These are phyloP conservation scores for Saccharomycopsis crataegensis DNA, from an alignment of 1,139 yeast genomes.

Conservation along the genomic window DNA sequence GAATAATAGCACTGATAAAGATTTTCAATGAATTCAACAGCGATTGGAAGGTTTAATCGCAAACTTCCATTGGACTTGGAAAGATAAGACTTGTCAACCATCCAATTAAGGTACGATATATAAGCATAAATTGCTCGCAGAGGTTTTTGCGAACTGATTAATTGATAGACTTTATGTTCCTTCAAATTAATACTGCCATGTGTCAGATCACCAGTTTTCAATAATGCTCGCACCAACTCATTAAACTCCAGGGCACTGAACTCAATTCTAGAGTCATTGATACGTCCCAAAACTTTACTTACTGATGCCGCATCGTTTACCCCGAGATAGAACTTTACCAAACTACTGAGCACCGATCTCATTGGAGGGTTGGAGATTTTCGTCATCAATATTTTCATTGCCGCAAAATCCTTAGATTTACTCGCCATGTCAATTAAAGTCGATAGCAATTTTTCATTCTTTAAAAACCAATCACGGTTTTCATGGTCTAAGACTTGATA, in stretches of 20 bases:
- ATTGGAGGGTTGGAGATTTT: background rate
- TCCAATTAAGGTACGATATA: constrained; percentile 5
- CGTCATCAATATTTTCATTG: constrained; percentile 5
- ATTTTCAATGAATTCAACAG: constrained; percentile 3
- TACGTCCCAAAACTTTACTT: constrained; percentile 1
- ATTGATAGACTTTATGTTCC: constrained; percentile 1
- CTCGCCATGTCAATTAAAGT: constrained; percentile 6
- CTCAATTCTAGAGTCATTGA: background rate
- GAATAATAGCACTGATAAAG: constrained; percentile 9
- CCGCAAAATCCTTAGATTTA: background rate
- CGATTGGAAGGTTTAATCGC: background rate
- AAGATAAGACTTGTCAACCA: background rate
- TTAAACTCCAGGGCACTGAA: constrained; percentile 13
- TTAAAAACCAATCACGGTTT: background rate
- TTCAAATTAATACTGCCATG: background rate
- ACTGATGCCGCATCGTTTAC: constrained; percentile 7
- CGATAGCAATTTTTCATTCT: constrained; percentile 1
- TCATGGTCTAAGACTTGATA: background rate
- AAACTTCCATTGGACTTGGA: background rate
- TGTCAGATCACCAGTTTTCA: constrained; percentile 2
- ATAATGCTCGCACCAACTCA: constrained; percentile 4
- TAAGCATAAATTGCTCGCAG: background rate
- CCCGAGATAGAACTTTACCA: constrained; percentile 8
- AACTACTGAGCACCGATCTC: constrained; percentile 1
- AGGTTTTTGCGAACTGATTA: constrained; percentile 5